Evolutionary conservation across 1,139 yeast species (phyloP).

Genomic region (Hyphopichia burtonii): DNA sequence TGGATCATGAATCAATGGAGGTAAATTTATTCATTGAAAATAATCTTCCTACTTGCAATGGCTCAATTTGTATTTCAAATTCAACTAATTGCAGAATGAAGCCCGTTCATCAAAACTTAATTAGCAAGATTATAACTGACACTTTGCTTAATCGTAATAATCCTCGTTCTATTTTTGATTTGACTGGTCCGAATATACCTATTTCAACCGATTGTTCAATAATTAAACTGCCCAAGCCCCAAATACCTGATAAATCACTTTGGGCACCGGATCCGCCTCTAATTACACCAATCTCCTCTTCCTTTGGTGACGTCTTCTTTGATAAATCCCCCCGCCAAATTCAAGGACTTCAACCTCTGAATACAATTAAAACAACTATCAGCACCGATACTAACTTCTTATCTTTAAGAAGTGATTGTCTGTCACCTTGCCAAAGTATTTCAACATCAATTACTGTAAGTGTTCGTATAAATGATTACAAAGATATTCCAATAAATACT

Average conservation of each 20-base stretch:
- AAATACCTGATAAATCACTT: too few relatives aligned
- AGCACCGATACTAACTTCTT: background rate
- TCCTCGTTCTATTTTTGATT: background rate
- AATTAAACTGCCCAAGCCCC: too few relatives aligned
- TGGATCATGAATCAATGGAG: background rate
- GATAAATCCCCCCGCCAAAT: background rate
- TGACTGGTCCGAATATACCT: background rate
- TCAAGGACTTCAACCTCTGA: background rate
- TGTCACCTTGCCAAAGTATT: constrained; percentile 16
- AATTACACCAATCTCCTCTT: background rate
- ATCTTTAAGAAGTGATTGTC: constrained; percentile 4
- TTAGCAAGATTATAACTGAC: background rate
- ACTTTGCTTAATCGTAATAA: background rate
- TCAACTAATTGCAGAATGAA: background rate
- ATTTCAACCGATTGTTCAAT: too few relatives aligned
- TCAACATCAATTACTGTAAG: constrained; percentile 15
- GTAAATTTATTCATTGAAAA: constrained; percentile 9
- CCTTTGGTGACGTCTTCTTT: background rate
- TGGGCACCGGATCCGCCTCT: background rate
- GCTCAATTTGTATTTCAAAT: background rate
- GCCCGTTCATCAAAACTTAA: background rate
- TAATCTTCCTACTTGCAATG: background rate
- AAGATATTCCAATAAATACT: constrained; percentile 19
- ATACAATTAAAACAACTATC: background rate
- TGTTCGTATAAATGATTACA: constrained; percentile 16